A percentile compares a stretch with the other conserved stretches of the same genome.
phyloP scores from a whole-genome alignment of 1,139 yeast species.

The Geotrichum siamense region DNA sequence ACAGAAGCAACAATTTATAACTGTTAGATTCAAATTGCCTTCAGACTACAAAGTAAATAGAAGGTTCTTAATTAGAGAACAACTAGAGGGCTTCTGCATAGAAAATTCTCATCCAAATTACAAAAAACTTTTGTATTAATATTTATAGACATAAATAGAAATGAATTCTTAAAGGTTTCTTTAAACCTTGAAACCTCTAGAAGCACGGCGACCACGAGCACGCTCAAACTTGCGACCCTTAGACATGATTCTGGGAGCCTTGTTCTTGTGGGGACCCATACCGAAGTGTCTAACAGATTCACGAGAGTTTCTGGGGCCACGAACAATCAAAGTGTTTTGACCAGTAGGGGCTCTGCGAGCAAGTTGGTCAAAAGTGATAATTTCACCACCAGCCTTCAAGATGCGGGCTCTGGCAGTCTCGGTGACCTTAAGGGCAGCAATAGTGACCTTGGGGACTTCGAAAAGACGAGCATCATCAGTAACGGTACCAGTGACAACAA shows the following conservation, averaged over 20 bases:
- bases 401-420: conserved; percentile 98
- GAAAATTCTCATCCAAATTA: too few relatives aligned
- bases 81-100: too few relatives aligned
- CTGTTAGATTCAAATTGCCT: too few relatives aligned
- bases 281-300: conserved; percentile 99
- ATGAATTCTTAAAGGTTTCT: conserved; percentile 1
- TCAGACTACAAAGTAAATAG: too few relatives aligned
- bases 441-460: conserved; percentile 92
- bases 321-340: conserved; percentile 92
- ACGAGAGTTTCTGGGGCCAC: conserved; percentile 99
- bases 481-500: conserved; percentile 98
- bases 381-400: conserved; percentile 98
- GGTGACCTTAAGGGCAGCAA: conserved; percentile 99
- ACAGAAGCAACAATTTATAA: too few relatives aligned
- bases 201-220: conserved; percentile 99
- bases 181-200: conserved; percentile 99
- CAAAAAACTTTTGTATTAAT: conserved; percentile 8
- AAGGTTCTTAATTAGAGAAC: too few relatives aligned
- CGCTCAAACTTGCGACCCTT: conserved; percentile 99
- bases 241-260: conserved; percentile 97
- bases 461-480: conserved; percentile 95
- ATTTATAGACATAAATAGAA: conserved; percentile 12
- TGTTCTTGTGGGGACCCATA: conserved; percentile 98
- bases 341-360: conserved; percentile 99
- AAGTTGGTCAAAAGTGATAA: conserved; percentile 97